Evolutionary conservation across 2,329 filamentous ascomycete species (phyloP).

Genomic region (Pyrenophora seminiperda): DNA sequence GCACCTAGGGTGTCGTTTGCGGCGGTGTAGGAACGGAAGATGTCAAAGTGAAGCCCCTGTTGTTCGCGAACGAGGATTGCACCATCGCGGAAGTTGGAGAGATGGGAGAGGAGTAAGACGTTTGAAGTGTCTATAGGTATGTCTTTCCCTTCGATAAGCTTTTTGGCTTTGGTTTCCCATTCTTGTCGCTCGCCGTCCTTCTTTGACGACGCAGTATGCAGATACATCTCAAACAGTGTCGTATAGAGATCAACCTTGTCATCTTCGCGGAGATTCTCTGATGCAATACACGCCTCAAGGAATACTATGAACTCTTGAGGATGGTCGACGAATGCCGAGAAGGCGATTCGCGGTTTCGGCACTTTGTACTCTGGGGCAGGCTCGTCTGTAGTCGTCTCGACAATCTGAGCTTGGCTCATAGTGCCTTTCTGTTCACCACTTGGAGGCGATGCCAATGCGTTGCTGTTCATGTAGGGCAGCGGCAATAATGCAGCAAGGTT

Average conservation of each 20-base stretch:
- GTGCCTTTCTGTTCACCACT: constrained; percentile 59
- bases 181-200: constrained; percentile 72
- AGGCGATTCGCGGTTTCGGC: constrained; percentile 84
- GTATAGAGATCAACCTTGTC: constrained; percentile 89
- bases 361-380: constrained; percentile 69
- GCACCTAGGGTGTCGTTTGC: constrained; percentile 90
- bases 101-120: constrained; percentile 86
- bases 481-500: constrained; percentile 84
- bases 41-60: constrained; percentile 88
- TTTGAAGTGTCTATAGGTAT: constrained; percentile 91
- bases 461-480: constrained; percentile 79
- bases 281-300: constrained; percentile 81
- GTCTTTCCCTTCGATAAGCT: constrained; percentile 79
- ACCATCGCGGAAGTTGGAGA: constrained; percentile 87
- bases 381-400: constrained; percentile 59
- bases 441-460: constrained; percentile 60
- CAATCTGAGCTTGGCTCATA: constrained; percentile 59
- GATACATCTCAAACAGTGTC: constrained; percentile 96
- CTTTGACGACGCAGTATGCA: constrained; percentile 81
- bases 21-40: constrained; percentile 93
- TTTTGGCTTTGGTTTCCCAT: constrained; percentile 92
- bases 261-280: constrained; percentile 70
- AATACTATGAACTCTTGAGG: constrained; percentile 90
- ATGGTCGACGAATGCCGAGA: constrained; percentile 96
- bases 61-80: constrained; percentile 93